Evolutionary conservation across 1,139 yeast species (phyloP).

Genomic region (Zygosaccharomyces sapae): DNA sequence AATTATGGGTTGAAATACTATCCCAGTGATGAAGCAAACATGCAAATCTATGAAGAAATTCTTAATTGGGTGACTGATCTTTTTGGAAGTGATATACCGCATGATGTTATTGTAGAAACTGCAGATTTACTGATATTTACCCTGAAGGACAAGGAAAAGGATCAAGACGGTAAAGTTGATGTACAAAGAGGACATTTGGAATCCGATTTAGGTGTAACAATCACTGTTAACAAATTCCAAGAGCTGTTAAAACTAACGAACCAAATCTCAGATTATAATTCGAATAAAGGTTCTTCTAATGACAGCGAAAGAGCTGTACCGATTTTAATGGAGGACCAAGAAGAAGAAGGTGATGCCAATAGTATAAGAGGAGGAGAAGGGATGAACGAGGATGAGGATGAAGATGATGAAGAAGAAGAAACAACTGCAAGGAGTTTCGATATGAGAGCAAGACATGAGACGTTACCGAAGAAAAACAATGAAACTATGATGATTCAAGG

Average conservation of each 20-base stretch:
- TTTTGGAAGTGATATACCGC: conserved; percentile 54
- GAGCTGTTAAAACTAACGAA: conserved; percentile 50
- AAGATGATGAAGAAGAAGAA: conserved; percentile 21
- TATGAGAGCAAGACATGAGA: conserved; percentile 20
- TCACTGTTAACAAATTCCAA: conserved; percentile 50
- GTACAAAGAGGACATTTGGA: conserved; percentile 42
- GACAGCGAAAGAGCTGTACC: conserved; percentile 30
- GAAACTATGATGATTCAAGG: conserved; percentile 10
- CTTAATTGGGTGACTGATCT: conserved; percentile 47
- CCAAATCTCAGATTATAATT: conserved; percentile 49
- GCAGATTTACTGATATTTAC: conserved; percentile 65
- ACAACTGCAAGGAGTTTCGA: conserved; percentile 30
- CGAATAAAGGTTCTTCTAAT: conserved; percentile 26
- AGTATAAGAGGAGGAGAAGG: too few species aligned
- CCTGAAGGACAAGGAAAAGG: conserved; percentile 43
- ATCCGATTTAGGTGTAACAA: conserved; percentile 44
- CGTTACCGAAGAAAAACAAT: conserved; percentile 2
- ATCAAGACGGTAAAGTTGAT: conserved; percentile 38
- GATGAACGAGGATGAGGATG: too few species aligned
- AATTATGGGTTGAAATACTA: conserved; percentile 42
- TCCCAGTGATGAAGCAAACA: conserved; percentile 50
- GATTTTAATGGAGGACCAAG: conserved; percentile 35
- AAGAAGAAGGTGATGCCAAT: too few species aligned
- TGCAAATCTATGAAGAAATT: conserved; percentile 43
- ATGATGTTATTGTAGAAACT: conserved; percentile 48